Evolutionary conservation across 2,329 filamentous ascomycete species (phyloP).

Genomic region (Chrysoporthe cubensis): DNA sequence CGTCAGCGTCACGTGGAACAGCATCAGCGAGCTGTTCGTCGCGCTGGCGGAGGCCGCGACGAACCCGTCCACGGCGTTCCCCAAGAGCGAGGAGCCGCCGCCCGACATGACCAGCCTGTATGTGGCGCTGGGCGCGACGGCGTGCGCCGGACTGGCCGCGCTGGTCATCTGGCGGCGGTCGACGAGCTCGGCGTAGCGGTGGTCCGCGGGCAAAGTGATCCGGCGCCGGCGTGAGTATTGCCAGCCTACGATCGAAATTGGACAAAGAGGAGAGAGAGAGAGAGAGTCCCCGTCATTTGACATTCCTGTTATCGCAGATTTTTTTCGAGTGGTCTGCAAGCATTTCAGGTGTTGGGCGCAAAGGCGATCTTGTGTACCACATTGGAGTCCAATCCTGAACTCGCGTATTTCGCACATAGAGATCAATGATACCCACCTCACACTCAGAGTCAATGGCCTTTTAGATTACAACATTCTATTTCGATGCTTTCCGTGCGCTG

Average conservation of each 20-base stretch:
- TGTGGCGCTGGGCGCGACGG: constrained; percentile 77
- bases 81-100: constrained; percentile 84
- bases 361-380: too few species aligned
- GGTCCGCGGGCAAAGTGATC: too few species aligned
- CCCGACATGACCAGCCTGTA: constrained; percentile 85
- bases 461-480: background rate
- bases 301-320: background rate
- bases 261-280: too few species aligned
- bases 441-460: background rate
- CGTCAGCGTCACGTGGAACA: constrained; percentile 92
- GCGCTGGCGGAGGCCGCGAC: constrained; percentile 89
- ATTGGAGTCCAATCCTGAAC: background rate
- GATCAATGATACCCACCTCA: constrained; percentile 12
- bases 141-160: constrained; percentile 65
- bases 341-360: constrained; percentile 3
- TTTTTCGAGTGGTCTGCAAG: background rate
- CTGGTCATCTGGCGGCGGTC: constrained; percentile 68
- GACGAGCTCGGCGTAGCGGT: constrained; percentile 46
- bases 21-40: constrained; percentile 92
- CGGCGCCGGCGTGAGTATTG: too few species aligned
- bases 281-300: too few species aligned
- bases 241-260: too few species aligned
- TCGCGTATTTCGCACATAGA: background rate
- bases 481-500: background rate
- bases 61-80: constrained; percentile 85